Conservation (phyloP, 169 alveolate species). For the Sarcocystis neurona region DNA sequence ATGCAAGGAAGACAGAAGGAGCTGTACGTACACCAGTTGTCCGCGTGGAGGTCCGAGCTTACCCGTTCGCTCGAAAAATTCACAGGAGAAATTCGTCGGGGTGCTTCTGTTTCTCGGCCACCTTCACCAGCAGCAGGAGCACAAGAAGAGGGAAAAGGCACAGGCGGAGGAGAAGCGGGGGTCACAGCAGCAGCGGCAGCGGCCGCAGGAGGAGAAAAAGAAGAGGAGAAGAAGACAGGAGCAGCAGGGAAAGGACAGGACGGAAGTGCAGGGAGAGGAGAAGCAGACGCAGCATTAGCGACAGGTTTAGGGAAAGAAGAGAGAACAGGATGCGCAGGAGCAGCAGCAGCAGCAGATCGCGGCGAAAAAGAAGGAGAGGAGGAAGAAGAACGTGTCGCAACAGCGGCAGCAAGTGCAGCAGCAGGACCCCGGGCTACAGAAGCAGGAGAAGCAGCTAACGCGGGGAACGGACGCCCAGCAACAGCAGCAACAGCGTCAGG, state of each 20-base stretch:
- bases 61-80: slow-evolving; percentile 43
- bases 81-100: too few species aligned
- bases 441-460: slow-evolving; percentile 1
- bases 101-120: too few species aligned
- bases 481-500: neutral
- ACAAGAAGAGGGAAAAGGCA: too few species aligned
- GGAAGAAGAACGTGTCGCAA: neutral
- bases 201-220: neutral
- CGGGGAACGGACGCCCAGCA: neutral
- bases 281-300: too few species aligned
- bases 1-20: slow-evolving; percentile 56
- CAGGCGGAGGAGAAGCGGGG: neutral
- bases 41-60: slow-evolving; percentile 8
- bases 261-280: neutral
- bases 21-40: slow-evolving; percentile 55
- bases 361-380: neutral
- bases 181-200: neutral
- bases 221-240: neutral
- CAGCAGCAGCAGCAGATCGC: too few species aligned
- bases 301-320: too few species aligned
- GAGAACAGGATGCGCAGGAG: too few species aligned
- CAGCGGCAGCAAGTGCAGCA: slow-evolving; percentile 29
- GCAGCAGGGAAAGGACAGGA: neutral
- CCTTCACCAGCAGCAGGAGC: too few species aligned
- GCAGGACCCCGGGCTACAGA: slow-evolving; percentile 3